Evolutionary conservation across 441 rosid genomes (phyloP).

Genomic region (Croton setiger): DNA sequence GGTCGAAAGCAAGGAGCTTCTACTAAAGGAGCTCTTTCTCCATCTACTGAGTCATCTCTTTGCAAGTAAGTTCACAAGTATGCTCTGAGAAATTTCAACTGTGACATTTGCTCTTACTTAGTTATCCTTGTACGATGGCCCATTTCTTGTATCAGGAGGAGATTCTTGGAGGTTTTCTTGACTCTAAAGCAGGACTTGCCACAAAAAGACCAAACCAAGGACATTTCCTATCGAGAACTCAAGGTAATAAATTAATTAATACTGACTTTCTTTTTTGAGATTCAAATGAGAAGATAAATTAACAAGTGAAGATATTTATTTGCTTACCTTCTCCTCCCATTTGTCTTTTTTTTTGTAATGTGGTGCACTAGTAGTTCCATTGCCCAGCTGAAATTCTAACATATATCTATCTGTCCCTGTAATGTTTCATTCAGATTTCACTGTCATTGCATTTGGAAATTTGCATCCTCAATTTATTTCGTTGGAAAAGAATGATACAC

Average conservation of each 20-base stretch:
- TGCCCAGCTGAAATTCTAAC: not conserved
- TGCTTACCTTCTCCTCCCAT: not conserved
- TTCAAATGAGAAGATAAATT: not conserved
- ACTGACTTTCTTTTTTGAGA: conserved; percentile 5
- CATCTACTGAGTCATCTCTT: conserved; percentile 71
- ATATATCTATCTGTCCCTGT: no score
- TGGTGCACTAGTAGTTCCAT: not conserved
- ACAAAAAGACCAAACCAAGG: conserved; percentile 24
- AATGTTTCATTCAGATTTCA: no score
- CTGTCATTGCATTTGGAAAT: no score
- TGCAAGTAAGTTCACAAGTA: conserved; percentile 72
- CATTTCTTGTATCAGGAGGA: conserved; percentile 39
- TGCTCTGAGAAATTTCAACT: conserved; percentile 9
- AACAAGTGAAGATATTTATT: not conserved
- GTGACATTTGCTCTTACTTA: not conserved
- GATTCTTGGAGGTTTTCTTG: conserved; percentile 52
- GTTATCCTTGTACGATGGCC: not conserved
- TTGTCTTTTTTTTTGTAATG: not conserved
- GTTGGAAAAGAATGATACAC: no score
- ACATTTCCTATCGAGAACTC: conserved; percentile 56
- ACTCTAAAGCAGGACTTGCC: conserved; percentile 28
- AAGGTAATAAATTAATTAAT: conserved; percentile 48
- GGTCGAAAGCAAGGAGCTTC: conserved; percentile 97
- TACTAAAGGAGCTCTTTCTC: conserved; percentile 71
- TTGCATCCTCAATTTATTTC: no score